Conservation (phyloP, 306 rosid species). For the Myrica gale region DNA sequence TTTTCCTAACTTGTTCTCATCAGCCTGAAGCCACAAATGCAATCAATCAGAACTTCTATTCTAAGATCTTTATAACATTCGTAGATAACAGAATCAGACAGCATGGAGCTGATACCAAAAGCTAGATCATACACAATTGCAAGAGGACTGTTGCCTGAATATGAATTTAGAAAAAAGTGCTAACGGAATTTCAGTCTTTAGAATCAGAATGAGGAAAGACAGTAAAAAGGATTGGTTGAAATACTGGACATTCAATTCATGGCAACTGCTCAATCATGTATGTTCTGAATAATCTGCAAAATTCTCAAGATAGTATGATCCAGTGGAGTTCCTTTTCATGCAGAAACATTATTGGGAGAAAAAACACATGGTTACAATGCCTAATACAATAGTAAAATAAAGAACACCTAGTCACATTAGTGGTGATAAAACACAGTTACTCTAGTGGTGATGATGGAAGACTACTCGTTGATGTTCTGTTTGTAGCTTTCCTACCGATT, state of each 20-base stretch:
- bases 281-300: neutral
- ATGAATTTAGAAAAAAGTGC: slow-evolving; percentile 3
- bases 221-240: neutral
- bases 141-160: neutral
- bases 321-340: neutral
- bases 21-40: slow-evolving; percentile 36
- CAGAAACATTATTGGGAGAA: neutral
- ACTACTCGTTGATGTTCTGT: neutral
- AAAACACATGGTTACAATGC: neutral
- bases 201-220: neutral
- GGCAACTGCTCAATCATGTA: neutral
- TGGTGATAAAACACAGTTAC: neutral
- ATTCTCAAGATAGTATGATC: neutral
- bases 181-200: slow-evolving; percentile 6
- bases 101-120: slow-evolving; percentile 5
- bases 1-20: slow-evolving; percentile 28
- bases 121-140: neutral
- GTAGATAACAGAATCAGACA: slow-evolving; percentile 7
- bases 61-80: neutral
- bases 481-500: neutral
- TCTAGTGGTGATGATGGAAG: neutral
- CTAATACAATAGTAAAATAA: neutral
- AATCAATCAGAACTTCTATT: slow-evolving; percentile 29
- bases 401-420: neutral
- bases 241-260: neutral